phyloP scores from a whole-genome alignment of 2,329 filamentous ascomycete genomes.

The Exophiala aquamarina region DNA sequence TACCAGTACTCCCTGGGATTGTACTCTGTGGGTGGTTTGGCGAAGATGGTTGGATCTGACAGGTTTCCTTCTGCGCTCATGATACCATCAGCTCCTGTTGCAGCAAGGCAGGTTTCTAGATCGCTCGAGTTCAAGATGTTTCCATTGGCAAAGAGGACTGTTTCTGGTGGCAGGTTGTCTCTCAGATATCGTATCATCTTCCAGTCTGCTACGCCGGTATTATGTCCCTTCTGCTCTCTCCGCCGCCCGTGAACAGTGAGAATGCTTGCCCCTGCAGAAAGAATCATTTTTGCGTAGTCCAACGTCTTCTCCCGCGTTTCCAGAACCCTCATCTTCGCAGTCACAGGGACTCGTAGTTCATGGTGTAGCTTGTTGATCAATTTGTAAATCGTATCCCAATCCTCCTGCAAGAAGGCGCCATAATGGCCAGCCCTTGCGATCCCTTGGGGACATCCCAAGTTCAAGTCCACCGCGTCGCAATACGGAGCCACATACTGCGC shows the following conservation, averaged over 20 bases:
- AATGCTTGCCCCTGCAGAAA: slow-evolving; percentile 86
- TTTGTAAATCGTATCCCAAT: slow-evolving; percentile 78
- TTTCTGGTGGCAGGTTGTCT: slow-evolving; percentile 78
- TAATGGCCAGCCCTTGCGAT: slow-evolving; percentile 91
- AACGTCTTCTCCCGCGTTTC: slow-evolving; percentile 85
- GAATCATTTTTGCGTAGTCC: slow-evolving; percentile 82
- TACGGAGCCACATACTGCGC: slow-evolving; percentile 77
- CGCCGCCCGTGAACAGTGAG: slow-evolving; percentile 87
- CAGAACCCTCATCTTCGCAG: slow-evolving; percentile 89
- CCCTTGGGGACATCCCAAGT: slow-evolving; percentile 92
- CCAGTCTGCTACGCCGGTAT: slow-evolving; percentile 94
- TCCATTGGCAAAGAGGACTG: slow-evolving; percentile 94
- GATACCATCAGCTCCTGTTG: slow-evolving; percentile 84
- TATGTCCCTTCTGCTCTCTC: slow-evolving; percentile 91
- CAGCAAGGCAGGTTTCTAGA: slow-evolving; percentile 72
- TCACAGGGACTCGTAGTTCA: slow-evolving; percentile 78
- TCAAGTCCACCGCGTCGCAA: slow-evolving; percentile 89
- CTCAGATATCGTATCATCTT: slow-evolving; percentile 76
- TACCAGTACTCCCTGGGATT: slow-evolving; percentile 81
- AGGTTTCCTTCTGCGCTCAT: slow-evolving; percentile 97
- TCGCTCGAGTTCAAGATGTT: slow-evolving; percentile 84
- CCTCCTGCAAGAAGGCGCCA: slow-evolving; percentile 91
- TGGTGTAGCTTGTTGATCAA: slow-evolving; percentile 81
- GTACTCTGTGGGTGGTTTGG: slow-evolving; percentile 63
- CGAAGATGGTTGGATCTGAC: slow-evolving; percentile 86